Percentiles rank a stretch among this genome's conserved stretches.
phyloP scores from a whole-genome alignment of 2,329 filamentous ascomycete genomes.

The Xylaria multiplex region DNA sequence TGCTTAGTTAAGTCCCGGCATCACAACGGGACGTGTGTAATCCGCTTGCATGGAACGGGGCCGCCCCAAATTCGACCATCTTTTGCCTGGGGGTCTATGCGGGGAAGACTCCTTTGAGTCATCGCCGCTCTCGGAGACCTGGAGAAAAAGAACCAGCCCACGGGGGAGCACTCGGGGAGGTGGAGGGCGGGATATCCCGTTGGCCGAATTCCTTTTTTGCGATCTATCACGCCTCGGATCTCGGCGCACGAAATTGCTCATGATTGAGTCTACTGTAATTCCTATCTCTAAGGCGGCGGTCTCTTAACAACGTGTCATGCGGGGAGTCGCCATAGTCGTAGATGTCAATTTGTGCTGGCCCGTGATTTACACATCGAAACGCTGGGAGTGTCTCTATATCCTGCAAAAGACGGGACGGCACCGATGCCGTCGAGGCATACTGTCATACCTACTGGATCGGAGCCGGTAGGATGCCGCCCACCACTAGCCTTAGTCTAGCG shows the following conservation, averaged over 20 bases:
- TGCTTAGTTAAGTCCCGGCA: neutral
- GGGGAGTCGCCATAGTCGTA: neutral
- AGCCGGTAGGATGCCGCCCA: neutral
- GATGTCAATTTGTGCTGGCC: neutral
- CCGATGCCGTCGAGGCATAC: neutral
- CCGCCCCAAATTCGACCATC: conserved; percentile 1
- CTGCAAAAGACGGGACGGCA: neutral
- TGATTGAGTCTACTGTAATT: neutral
- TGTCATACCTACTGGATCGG: conserved; percentile 6
- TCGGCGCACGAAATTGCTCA: neutral
- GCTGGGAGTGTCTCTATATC: conserved; percentile 8
- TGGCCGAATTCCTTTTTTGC: conserved; percentile 2
- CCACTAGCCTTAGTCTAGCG: neutral
- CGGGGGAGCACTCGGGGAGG: conserved; percentile 17
- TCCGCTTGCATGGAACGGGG: conserved; percentile 12
- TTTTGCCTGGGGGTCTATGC: conserved; percentile 6
- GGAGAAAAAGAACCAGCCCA: conserved; percentile 5
- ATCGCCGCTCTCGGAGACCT: conserved; percentile 24
- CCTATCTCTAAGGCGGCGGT: neutral
- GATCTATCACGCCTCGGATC: conserved; percentile 2
- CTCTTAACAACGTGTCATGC: neutral
- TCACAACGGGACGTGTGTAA: conserved; percentile 3
- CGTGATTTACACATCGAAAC: neutral
- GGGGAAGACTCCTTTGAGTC: conserved; percentile 7
- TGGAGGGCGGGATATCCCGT: conserved; percentile 9